Evolutionary conservation across 805 yeast genomes (phyloP).

Genomic region (Suhomyces faveliae): DNA sequence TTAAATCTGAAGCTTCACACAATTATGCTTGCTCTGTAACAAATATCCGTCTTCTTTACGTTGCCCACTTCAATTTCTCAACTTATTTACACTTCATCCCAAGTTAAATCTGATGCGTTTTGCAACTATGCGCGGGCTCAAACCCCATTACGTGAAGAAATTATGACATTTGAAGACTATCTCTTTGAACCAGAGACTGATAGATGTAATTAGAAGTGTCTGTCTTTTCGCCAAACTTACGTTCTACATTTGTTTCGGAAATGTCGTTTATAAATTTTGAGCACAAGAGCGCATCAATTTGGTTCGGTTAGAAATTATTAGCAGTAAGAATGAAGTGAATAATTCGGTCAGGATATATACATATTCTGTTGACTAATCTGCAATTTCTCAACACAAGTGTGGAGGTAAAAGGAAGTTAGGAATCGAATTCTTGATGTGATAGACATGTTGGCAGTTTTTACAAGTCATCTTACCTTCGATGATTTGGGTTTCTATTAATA

Average conservation of each 20-base stretch:
- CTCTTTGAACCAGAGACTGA: background rate
- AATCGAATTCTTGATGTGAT: slow-evolving; percentile 87
- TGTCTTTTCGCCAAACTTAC: background rate
- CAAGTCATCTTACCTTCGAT: slow-evolving; percentile 89
- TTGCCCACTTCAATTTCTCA: no score
- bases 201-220: background rate
- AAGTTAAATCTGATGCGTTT: background rate
- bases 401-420: slow-evolving; percentile 87
- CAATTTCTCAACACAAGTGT: background rate
- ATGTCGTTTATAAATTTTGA: background rate
- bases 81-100: no score
- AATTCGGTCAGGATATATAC: background rate
- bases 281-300: background rate
- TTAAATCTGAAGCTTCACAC: no score
- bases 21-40: no score
- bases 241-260: background rate
- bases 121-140: background rate
- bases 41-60: no score
- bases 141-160: no score
- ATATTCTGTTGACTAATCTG: no score
- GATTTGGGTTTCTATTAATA: slow-evolving; percentile 83
- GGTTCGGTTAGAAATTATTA: background rate
- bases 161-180: no score
- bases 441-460: slow-evolving; percentile 79
- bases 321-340: background rate